These are phyloP conservation scores for Hypomontagnella monticulosa DNA, from an alignment of 495 filamentous ascomycete species.

Conservation along the genomic window DNA sequence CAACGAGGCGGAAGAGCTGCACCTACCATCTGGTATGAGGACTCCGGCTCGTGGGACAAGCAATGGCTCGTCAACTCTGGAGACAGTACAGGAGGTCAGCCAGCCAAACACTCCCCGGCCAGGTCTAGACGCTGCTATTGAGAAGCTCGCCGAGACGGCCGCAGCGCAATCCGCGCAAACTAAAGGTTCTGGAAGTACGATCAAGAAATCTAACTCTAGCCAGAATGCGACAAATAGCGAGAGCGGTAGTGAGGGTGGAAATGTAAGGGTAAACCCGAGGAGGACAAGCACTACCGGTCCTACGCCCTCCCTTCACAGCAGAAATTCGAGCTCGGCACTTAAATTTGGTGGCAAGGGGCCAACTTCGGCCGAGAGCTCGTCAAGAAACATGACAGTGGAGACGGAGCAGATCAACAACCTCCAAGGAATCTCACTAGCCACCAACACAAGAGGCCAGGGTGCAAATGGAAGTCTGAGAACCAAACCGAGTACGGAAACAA, in stretches of 20 bases:
- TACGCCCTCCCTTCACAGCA: constrained; percentile 52
- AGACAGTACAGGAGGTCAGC: constrained; percentile 93
- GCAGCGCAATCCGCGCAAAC: constrained; percentile 53
- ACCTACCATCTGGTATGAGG: constrained; percentile 64
- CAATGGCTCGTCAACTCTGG: constrained; percentile 74
- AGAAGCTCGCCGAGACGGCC: constrained; percentile 61
- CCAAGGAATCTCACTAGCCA: constrained; percentile 83
- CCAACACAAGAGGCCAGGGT: constrained; percentile 70
- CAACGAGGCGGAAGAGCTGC: constrained; percentile 64
- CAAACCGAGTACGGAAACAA: constrained; percentile 91
- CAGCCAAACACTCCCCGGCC: constrained; percentile 75
- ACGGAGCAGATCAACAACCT: constrained; percentile 95
- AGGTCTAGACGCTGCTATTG: constrained; percentile 51
- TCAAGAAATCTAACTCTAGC: constrained; percentile 47
- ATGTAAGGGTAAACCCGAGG: constrained; percentile 48
- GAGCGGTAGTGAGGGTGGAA: constrained; percentile 70
- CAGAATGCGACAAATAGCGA: constrained; percentile 57
- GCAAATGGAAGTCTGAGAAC: constrained; percentile 78
- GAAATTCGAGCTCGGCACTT: constrained; percentile 56
- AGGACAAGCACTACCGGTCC: constrained; percentile 47
- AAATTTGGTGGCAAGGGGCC: constrained; percentile 59
- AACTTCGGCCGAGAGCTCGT: constrained; percentile 73
- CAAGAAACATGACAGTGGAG: constrained; percentile 96
- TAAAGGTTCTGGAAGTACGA: constrained; percentile 46
- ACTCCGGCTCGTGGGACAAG: constrained; percentile 73